These are phyloP conservation scores for Misopates orontium DNA, from an alignment of 257 asterid genomes.

Conservation along the genomic window DNA sequence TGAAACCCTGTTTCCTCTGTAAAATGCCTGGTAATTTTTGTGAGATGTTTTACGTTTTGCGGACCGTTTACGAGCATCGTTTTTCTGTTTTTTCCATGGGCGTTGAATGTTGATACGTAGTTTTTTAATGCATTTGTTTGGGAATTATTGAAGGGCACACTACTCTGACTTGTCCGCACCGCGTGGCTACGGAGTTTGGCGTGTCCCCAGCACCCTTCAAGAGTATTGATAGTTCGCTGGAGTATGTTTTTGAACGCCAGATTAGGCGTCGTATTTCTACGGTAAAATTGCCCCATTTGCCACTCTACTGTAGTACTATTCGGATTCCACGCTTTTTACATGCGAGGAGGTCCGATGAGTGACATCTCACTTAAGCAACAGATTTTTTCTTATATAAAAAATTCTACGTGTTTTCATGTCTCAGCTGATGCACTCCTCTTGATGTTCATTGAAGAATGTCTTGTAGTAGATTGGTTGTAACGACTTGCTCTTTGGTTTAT, in stretches of 20 bases:
- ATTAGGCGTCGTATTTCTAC: constrained; percentile 50
- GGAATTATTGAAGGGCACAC: constrained; percentile 74
- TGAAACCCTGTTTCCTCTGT: constrained; percentile 99
- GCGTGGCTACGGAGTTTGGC: constrained; percentile 81
- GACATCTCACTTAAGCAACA: background rate
- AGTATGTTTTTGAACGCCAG: constrained; percentile 85
- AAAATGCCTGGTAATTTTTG: constrained; percentile 78
- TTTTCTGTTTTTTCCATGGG: constrained; percentile 1
- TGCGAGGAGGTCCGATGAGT: constrained; percentile 9
- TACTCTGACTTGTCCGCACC: constrained; percentile 83
- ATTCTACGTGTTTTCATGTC: background rate
- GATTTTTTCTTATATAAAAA: background rate
- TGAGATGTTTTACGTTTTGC: background rate
- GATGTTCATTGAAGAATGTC: too few relatives aligned
- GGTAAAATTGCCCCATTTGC: constrained; percentile 40
- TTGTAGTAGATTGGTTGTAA: too few relatives aligned
- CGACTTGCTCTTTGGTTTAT: too few relatives aligned
- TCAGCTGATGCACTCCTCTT: too few relatives aligned
- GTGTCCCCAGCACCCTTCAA: constrained; percentile 72
- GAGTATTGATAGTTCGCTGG: constrained; percentile 52
- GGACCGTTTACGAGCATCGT: background rate
- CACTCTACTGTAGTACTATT: background rate
- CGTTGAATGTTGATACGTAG: background rate
- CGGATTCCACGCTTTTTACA: background rate
- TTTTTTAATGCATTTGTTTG: background rate